Base-by-base conservation (phyloP, 169 alveolate genomes). In the Plasmodium billcollinsi region DNA sequence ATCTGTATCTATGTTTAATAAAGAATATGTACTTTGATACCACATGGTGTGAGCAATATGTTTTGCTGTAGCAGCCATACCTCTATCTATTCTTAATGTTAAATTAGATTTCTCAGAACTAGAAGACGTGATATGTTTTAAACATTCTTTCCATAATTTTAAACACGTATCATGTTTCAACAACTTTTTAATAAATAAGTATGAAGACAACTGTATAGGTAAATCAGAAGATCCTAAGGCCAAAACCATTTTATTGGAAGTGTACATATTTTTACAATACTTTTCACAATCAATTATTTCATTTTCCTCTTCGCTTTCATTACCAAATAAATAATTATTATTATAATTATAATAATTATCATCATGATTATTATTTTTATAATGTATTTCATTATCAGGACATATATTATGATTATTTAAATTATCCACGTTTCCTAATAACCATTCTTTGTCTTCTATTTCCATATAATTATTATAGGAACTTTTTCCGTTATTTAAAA, bases 21-120 rank as follows among this genome's bases (percentile, higher is more conserved):
- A 76, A 80, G 94, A 95, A 71, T 70, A 86, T 18, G 97, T 90
- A 6, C 95, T 92, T 74, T 95, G 97, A 54, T 88, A 92, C 93
- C 95, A 93, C 73, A 93, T 73, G 7, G 96, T 88, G 73, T 93
- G 94, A 12, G 69, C 71, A 65, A 93, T 76, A 45, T 15, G 43
- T 71, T 91, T 91, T 21, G 95, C 97, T 0, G 96, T 95, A 14
- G 95, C 96, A 26, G 96, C 97, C 71, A 93, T 91, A 12, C 96
- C 96, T 21, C 96, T 90, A 67, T 93, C 96, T 21, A 93, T 89
- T 50, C 88, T 65, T 33, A 89, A 65, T 50, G 91, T 89, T 54
- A 91, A 75, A 49, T 93, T 89, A 1, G 95, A 88, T 73, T 73
- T 89, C 43, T 91, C 95, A 7, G 88, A 67, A 50, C 45, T 65